Conservation (phyloP, 768 basidiomycete species). For the Tulasnella sp. region DNA sequence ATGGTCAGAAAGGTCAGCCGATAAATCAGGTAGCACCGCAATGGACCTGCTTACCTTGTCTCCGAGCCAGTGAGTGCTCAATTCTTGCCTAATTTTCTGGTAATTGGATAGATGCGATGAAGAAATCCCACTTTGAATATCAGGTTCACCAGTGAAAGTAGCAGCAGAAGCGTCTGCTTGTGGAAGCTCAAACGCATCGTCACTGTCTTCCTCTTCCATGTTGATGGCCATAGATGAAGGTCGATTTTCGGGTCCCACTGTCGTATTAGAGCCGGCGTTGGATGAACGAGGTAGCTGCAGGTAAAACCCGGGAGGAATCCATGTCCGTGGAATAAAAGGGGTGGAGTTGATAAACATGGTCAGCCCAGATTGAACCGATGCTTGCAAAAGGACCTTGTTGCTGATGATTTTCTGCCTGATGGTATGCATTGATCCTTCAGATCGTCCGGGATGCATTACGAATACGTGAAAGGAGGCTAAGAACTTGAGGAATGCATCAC, state of each 20-base stretch:
- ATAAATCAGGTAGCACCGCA: not conserved
- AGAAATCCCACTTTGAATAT: no score
- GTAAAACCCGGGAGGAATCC: conserved; percentile 38
- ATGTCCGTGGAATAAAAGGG: conserved; percentile 51
- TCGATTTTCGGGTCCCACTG: not conserved
- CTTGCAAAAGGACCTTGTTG: conserved; percentile 50
- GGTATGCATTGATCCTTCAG: conserved; percentile 55
- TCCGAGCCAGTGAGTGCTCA: conserved; percentile 45
- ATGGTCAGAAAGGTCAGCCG: conserved; percentile 4
- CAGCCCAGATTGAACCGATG: conserved; percentile 44
- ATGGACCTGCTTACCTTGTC: conserved; percentile 82
- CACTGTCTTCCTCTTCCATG: conserved; percentile 3
- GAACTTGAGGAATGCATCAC: conserved; percentile 77
- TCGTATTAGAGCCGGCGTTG: not conserved
- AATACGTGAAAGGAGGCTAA: conserved; percentile 61
- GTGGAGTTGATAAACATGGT: conserved; percentile 62
- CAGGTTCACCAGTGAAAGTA: no score
- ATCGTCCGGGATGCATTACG: conserved; percentile 47
- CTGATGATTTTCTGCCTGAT: conserved; percentile 58
- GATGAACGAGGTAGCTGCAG: no score
- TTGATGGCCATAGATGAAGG: not conserved
- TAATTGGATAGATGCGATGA: no score
- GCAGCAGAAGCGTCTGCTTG: no score
- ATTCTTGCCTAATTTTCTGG: conserved; percentile 30
- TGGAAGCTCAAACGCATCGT: not conserved